These are phyloP conservation scores for Solanum gandarillasii DNA, from an alignment of 257 asterid species.

Conservation along the genomic window DNA sequence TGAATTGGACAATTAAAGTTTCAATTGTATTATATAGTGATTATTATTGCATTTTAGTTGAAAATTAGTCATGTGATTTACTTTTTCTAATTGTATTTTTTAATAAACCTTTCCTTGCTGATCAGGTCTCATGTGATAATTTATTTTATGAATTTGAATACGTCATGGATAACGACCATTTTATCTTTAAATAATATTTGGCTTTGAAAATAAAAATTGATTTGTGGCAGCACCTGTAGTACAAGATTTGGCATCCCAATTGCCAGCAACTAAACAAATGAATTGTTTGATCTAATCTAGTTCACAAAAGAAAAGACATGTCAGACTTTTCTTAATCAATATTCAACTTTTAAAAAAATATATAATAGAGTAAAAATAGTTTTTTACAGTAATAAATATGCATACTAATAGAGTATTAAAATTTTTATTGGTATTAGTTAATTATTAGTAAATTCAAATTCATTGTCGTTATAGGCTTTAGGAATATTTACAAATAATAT, in stretches of 20 bases:
- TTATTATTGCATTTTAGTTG: neutral
- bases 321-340: no score
- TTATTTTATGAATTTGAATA: neutral
- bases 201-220: neutral
- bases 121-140: neutral
- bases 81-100: neutral
- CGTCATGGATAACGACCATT: neutral
- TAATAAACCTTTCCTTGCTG: neutral
- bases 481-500: no score
- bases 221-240: neutral
- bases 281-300: neutral
- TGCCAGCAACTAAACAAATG: neutral
- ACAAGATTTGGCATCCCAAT: neutral
- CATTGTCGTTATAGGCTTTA: no score
- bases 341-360: no score
- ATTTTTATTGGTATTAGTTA: rapidly evolving
- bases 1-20: neutral
- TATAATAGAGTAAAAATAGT: no score
- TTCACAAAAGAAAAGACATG: no score
- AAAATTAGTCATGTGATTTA: neutral
- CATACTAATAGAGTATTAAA: no score
- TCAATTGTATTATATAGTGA: neutral
- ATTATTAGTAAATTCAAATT: no score
- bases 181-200: neutral
- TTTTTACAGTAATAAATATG: no score